phyloP scores from a whole-genome alignment of 2,329 filamentous ascomycete species.

The Eurotiales sp. region DNA sequence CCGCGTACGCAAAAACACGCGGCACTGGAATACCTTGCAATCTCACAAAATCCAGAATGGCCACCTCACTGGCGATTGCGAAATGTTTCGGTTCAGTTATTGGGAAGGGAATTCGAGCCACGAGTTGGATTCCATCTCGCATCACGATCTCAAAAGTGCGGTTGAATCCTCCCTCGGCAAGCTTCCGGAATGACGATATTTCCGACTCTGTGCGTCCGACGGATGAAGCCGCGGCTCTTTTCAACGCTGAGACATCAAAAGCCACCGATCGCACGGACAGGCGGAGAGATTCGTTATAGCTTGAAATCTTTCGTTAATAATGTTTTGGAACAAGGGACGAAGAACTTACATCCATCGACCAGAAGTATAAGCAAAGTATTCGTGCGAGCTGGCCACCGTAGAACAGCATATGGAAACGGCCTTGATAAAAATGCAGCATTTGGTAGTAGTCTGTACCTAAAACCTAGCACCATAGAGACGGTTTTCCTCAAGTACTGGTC shows the following conservation, averaged over 20 bases:
- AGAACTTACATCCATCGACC: too few species aligned
- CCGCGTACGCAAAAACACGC: slow-evolving; percentile 32
- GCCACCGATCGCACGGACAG: slow-evolving; percentile 2
- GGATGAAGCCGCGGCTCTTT: not conserved
- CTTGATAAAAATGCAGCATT: too few species aligned
- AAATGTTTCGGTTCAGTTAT: slow-evolving; percentile 27
- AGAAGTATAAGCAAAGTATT: too few species aligned
- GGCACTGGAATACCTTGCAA: slow-evolving; percentile 35
- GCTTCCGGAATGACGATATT: slow-evolving; percentile 23
- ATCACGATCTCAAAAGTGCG: slow-evolving; percentile 31
- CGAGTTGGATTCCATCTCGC: slow-evolving; percentile 25
- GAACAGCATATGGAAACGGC: too few species aligned
- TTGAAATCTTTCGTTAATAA: too few species aligned
- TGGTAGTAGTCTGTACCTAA: too few species aligned
- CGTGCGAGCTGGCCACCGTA: too few species aligned
- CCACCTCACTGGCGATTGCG: slow-evolving; percentile 36
- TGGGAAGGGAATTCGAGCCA: slow-evolving; percentile 33
- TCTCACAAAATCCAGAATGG: slow-evolving; percentile 33
- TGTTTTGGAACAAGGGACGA: too few species aligned
- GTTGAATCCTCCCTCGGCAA: slow-evolving; percentile 38
- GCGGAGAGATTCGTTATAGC: slow-evolving; percentile 7
- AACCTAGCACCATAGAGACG: too few species aligned
- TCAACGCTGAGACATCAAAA: slow-evolving; percentile 14
- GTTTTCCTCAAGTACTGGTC: too few species aligned
- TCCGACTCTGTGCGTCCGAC: not conserved